Evolutionary conservation across 495 filamentous ascomycete species (phyloP).

Genomic region (Cercophora sp.): DNA sequence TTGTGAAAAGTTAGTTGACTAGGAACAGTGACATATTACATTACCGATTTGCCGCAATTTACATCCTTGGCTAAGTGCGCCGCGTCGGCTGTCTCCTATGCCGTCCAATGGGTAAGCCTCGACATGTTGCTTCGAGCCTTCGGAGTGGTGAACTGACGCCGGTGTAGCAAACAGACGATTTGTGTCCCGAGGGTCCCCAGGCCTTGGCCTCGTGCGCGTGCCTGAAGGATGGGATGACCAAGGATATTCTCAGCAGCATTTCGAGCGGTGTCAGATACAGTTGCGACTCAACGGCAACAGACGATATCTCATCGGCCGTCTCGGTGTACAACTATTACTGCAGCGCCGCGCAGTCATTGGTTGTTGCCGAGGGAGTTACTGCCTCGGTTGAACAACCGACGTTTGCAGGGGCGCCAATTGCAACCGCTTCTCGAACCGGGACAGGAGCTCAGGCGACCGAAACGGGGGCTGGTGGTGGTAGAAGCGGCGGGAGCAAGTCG

Average conservation of each 20-base stretch:
- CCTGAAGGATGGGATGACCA: constrained; percentile 41
- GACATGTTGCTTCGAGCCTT: not conserved
- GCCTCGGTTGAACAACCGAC: constrained; percentile 28
- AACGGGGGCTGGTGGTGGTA: not conserved
- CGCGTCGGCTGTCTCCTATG: constrained; percentile 36
- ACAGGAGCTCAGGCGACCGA: constrained; percentile 18
- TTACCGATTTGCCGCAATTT: constrained; percentile 45
- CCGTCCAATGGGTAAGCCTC: constrained; percentile 33
- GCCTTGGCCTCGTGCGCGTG: constrained; percentile 48
- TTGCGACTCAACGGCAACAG: constrained; percentile 41
- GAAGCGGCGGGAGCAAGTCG: constrained; percentile 4
- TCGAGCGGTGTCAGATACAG: constrained; percentile 35
- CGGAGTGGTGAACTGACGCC: too few species aligned
- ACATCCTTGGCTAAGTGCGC: constrained; percentile 43
- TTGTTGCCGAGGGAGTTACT: constrained; percentile 34
- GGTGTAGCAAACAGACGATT: constrained; percentile 33
- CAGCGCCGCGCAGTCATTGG: constrained; percentile 39
- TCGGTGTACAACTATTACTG: constrained; percentile 45
- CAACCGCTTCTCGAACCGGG: not conserved
- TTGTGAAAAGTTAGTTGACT: too few species aligned
- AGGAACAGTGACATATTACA: constrained; percentile 45
- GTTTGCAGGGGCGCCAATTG: constrained; percentile 5
- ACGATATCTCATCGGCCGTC: constrained; percentile 44
- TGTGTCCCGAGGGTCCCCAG: constrained; percentile 41
- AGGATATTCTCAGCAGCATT: constrained; percentile 30